Base-by-base conservation (phyloP, 192 early-diverging fungal genomes). In the Rhizoclosmatium sp. region DNA sequence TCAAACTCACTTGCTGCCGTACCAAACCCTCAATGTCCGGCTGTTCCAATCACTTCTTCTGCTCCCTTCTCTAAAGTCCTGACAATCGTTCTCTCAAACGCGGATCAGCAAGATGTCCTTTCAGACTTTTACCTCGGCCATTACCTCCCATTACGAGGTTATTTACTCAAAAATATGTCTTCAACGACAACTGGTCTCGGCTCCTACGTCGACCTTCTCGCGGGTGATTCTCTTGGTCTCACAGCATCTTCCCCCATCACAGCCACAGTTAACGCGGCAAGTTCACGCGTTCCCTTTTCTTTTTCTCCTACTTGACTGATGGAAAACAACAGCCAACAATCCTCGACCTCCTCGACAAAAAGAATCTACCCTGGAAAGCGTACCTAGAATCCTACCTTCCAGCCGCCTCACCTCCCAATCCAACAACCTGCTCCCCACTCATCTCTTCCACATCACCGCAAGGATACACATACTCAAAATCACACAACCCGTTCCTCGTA, bases 351-450 rank as follows among this genome's bases (percentile, higher is more conserved):
- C 84, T 92, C 54, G 91, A 92, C 54, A 62, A 78, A n/a, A 81
- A 78, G 41, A 74, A 82, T 48, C 71, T 89, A 47, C 75, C 87
- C 23, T 93, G 92, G 92, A 89, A 85, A 70, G 76, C 84, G 39
- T 93, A 93, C 81, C 81, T 87, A 19, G 89, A 93, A 74, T 78
- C 85, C 68, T 91, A 92, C 81, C 39, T 23, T 1, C 60, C 62
- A 93, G 92, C 75, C 92, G 93, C 81, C 91, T 92, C 77, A 92
- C 93, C 21, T 14, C 9, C 54, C 54, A 7, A 7, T 40, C 23
- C 39, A 4, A 45, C 31, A 12, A 48, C 16, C 44, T 75, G 72
- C 59, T 59, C 72, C 44, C 19, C 61, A 23, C 21, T 48, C 4
- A 21, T 41, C 16, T 3, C 72, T 3, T 14, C 47, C 39, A 75